Conservation (phyloP, 306 rosid species). For the Carpinus viminea region DNA sequence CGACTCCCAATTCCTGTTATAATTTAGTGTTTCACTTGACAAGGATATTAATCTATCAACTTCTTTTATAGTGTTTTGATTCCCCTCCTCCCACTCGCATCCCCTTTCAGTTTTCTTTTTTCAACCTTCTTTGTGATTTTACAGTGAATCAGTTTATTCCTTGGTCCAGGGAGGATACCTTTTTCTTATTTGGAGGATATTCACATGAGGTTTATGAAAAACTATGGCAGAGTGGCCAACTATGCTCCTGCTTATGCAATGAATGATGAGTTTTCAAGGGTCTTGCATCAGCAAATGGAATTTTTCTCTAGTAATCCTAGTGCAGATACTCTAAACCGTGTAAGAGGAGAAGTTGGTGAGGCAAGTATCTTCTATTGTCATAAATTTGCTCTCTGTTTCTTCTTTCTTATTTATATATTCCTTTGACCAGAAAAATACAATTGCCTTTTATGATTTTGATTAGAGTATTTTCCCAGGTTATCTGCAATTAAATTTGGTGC, state of each 20-base stretch:
- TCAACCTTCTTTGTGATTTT: conserved; percentile 9
- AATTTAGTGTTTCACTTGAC: background rate
- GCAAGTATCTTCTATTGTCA: conserved; percentile 52
- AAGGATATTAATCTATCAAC: background rate
- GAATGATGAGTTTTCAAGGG: conserved; percentile 98
- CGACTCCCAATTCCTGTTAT: background rate
- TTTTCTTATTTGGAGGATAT: conserved; percentile 94
- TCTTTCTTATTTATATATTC: conserved; percentile 18
- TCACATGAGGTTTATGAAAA: conserved; percentile 98
- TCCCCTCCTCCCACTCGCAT: background rate
- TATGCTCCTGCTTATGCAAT: conserved; percentile 95
- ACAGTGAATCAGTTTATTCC: conserved; percentile 12
- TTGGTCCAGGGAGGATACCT: conserved; percentile 85
- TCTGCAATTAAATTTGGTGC: background rate
- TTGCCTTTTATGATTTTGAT: background rate
- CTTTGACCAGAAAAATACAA: background rate
- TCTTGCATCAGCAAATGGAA: conserved; percentile 98
- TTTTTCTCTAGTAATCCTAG: conserved; percentile 81
- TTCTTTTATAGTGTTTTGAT: background rate
- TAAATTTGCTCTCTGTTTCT: conserved; percentile 9
- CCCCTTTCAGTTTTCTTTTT: background rate
- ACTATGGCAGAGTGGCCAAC: conserved; percentile 82
- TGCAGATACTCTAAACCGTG: conserved; percentile 87
- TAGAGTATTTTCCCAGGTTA: background rate
- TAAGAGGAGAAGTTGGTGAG: conserved; percentile 95